Conservation (phyloP, 768 basidiomycete genomes). For the Leccinum ochraceum region DNA sequence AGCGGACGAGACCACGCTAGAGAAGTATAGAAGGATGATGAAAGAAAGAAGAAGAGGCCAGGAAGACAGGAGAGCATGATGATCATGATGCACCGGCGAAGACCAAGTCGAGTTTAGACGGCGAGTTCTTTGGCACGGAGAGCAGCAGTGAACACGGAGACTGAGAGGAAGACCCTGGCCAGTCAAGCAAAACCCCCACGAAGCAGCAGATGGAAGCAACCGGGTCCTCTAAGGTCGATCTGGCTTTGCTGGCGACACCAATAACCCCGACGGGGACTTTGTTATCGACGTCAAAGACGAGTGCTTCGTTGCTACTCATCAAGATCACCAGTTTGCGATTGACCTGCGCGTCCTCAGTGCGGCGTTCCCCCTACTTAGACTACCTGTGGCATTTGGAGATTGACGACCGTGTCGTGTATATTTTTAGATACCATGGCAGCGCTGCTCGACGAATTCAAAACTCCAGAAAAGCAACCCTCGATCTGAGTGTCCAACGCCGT, state of each 20-base stretch:
- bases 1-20: constrained; percentile 81
- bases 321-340: constrained; percentile 91
- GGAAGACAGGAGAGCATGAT: constrained; percentile 37
- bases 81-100: constrained; percentile 23
- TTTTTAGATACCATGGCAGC: constrained; percentile 84
- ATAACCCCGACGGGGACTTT: constrained; percentile 62
- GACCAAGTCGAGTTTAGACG: constrained; percentile 32
- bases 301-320: constrained; percentile 84
- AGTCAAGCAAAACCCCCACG: constrained; percentile 26
- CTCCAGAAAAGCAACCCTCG: constrained; percentile 45
- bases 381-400: neutral
- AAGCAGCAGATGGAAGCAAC: constrained; percentile 18
- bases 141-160: constrained; percentile 30
- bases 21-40: constrained; percentile 87
- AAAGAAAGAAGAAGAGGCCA: constrained; percentile 72
- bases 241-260: constrained; percentile 63
- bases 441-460: constrained; percentile 80
- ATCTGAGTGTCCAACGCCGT: constrained; percentile 16
- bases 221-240: constrained; percentile 49
- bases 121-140: constrained; percentile 76
- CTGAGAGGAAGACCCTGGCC: constrained; percentile 20
- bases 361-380: constrained; percentile 31
- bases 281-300: constrained; percentile 81
- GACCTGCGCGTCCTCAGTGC: constrained; percentile 93
- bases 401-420: neutral